phyloP scores from a whole-genome alignment of 2,329 filamentous ascomycete genomes.

The Chalaropsis thielavioides region DNA sequence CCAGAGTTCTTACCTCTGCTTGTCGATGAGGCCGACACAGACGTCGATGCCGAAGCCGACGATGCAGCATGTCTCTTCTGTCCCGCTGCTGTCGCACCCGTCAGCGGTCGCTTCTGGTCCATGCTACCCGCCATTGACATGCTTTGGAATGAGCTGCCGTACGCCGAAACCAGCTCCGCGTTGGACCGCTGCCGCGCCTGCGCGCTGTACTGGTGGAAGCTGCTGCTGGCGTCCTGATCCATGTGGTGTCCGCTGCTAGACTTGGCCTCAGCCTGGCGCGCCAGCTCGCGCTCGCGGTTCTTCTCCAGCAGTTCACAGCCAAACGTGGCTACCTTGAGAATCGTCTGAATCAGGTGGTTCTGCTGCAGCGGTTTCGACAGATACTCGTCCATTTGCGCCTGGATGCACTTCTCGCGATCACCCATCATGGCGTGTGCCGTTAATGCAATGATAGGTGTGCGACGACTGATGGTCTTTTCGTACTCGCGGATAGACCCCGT shows the following conservation, averaged over 20 bases:
- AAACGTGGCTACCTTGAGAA: constrained; percentile 88
- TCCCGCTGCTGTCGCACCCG: neutral
- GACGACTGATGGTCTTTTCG: constrained; percentile 64
- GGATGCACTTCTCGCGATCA: constrained; percentile 93
- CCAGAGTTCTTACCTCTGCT: neutral
- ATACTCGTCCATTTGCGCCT: constrained; percentile 99
- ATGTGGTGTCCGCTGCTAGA: constrained; percentile 21
- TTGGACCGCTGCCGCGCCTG: constrained; percentile 2
- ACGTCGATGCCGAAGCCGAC: too few species aligned
- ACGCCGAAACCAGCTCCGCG: constrained; percentile 4
- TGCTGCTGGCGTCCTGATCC: constrained; percentile 2
- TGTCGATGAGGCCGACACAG: neutral
- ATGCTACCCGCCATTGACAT: neutral
- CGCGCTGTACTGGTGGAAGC: constrained; percentile 1
- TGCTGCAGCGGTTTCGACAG: constrained; percentile 92
- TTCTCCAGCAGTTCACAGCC: constrained; percentile 71
- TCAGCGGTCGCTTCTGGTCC: neutral
- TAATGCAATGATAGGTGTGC: constrained; percentile 89
- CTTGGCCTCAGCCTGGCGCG: constrained; percentile 36
- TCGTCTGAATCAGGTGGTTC: constrained; percentile 94
- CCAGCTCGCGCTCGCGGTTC: constrained; percentile 47
- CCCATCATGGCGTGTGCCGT: constrained; percentile 98
- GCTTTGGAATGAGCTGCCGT: constrained; percentile 5
- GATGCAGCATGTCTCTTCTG: neutral
- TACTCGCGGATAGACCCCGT: constrained; percentile 94